These are phyloP conservation scores for Daldinia childiae DNA, from an alignment of 495 filamentous ascomycete species.

Conservation along the genomic window DNA sequence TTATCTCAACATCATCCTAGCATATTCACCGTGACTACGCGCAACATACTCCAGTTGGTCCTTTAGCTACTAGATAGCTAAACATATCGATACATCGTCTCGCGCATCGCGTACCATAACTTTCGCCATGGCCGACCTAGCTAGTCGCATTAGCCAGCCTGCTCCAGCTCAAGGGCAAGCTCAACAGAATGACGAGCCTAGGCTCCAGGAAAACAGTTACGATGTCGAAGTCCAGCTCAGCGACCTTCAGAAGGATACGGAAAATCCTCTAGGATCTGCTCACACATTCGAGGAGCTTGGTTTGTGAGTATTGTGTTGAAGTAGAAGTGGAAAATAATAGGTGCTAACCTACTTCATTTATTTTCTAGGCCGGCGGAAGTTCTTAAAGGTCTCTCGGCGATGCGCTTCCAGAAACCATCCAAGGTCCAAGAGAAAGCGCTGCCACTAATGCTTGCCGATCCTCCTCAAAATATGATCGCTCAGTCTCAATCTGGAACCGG, in stretches of 20 bases:
- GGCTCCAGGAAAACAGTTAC: slow-evolving; percentile 77
- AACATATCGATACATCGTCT: slow-evolving; percentile 6
- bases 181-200: slow-evolving; percentile 36
- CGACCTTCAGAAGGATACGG: slow-evolving; percentile 85
- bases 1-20: neutral
- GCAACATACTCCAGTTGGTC: neutral
- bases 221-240: slow-evolving; percentile 89
- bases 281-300: slow-evolving; percentile 87
- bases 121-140: slow-evolving; percentile 60
- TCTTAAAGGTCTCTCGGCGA: slow-evolving; percentile 69
- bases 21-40: neutral
- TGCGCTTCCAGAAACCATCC: slow-evolving; percentile 94
- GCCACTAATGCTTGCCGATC: slow-evolving; percentile 83
- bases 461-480: slow-evolving; percentile 90
- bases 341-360: slow-evolving; percentile 28
- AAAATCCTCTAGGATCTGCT: slow-evolving; percentile 86
- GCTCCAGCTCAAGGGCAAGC: slow-evolving; percentile 6
- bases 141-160: slow-evolving; percentile 67
- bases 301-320: slow-evolving; percentile 65
- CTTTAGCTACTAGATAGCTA: neutral
- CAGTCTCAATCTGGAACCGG: slow-evolving; percentile 99
- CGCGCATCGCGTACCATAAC: neutral
- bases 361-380: slow-evolving; percentile 53
- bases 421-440: slow-evolving; percentile 96
- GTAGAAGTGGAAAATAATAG: neutral